Evolutionary conservation across 1,284 basidiomycete genomes (phyloP), one percentile per base, ranked within the genome.

Genomic region (Moesziomyces parantarcticus): DNA sequence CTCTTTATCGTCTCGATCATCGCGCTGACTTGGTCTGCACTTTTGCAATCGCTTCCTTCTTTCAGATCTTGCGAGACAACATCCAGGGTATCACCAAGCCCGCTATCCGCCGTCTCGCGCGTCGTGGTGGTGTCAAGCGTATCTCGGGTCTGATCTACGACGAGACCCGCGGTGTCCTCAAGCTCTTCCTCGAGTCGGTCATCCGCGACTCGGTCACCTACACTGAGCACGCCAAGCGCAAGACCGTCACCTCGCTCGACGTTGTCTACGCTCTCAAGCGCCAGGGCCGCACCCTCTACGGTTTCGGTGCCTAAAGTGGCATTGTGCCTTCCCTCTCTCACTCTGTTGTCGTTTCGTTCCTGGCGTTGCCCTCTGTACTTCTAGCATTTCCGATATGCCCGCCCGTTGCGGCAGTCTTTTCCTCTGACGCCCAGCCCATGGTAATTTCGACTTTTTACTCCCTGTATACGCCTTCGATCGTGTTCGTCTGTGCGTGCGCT

Each of bases 221-320:
- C 89, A 95, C 93, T 71, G 93, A 95, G 86, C 93, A 96, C 87
- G 92, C 93, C 68, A 95, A 95, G 88, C 89, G 92, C 84, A 93
- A 93, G 88, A 93, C 91, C 50, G 92, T 94, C 73, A 94, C 92
- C 52, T 92, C 94, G 11, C 92, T 93, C 75, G 92, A 93, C 81
- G 92, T 93, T 71, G 93, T 96, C 75, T 96, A 97, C 86, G 94
- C 94, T 41, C 89, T 97, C 81, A 96, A 96, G 89, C 89, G 93
- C 75, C 82, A 84, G 76, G 84, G 83, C 59, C 89, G 93, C 83
- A 93, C 92, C 62, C 89, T 96, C 54, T 95, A 95, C 85, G 93
- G 80, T 76, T 81, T 81, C 72, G 80, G 80, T 62, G 78, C 78
- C 51, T 81, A 81, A 79, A 64, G 43, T 40, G 58, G 43, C 34